Percentiles rank a stretch among this genome's conserved stretches.
These are phyloP conservation scores for Oryza glaberrima DNA, from an alignment of 176 grass and related monocot genomes.

Conservation along the genomic window DNA sequence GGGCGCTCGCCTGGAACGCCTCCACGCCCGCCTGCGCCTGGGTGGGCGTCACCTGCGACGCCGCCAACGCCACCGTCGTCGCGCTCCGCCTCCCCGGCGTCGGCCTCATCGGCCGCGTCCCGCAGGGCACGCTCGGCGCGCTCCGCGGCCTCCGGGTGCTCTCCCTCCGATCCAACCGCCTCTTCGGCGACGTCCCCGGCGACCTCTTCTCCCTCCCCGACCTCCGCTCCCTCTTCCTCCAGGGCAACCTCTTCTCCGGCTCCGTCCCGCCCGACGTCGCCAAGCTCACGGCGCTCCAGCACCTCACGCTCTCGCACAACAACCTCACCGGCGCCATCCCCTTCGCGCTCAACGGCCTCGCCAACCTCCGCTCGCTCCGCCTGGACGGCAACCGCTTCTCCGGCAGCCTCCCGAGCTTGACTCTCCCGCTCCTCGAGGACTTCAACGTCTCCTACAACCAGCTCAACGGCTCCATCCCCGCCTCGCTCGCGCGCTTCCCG, in stretches of 20 bases:
- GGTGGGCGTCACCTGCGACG: conserved; percentile 70
- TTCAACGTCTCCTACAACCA: conserved; percentile 82
- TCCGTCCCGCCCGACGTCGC: conserved; percentile 34
- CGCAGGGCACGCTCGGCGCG: conserved; percentile 35
- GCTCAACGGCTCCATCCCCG: conserved; percentile 77
- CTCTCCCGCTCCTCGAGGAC: conserved; percentile 36
- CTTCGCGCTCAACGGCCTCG: conserved; percentile 38
- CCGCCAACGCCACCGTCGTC: conserved; percentile 44
- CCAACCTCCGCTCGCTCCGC: conserved; percentile 27
- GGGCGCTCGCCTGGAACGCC: conserved; percentile 50
- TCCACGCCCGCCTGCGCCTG: conserved; percentile 59
- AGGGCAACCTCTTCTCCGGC: conserved; percentile 62
- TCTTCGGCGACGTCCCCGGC: conserved; percentile 55
- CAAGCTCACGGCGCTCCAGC: conserved; percentile 46
- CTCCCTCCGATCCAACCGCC: conserved; percentile 81
- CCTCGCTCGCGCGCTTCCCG: conserved; percentile 52
- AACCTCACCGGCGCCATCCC: conserved; percentile 60
- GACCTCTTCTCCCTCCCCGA: conserved; percentile 52
- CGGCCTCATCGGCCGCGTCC: conserved; percentile 62
- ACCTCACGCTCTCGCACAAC: conserved; percentile 69
- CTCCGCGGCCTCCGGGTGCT: conserved; percentile 50
- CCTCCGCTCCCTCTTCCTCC: conserved; percentile 62
- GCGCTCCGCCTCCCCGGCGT: conserved; percentile 64
- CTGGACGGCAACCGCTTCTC: conserved; percentile 66
- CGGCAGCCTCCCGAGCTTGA: conserved; percentile 66